Percentiles rank a stretch among this genome's conserved stretches.
phyloP scores from a whole-genome alignment of 1,284 basidiomycete genomes.

The Amanita bisporigera region DNA sequence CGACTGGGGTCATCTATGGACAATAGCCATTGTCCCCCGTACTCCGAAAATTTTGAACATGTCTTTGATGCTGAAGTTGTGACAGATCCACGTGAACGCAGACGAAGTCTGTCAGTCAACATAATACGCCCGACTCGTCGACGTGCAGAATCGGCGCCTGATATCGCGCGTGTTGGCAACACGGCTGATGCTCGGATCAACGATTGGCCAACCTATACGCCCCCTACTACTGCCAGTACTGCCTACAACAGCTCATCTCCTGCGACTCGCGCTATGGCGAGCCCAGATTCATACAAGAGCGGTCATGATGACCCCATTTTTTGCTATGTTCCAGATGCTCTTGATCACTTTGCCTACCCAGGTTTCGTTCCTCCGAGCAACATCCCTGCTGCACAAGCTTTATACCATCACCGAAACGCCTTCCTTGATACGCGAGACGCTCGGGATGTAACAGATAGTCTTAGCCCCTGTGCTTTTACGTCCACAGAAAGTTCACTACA shows the following conservation, averaged over 20 bases:
- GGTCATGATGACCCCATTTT: slow-evolving; percentile 45
- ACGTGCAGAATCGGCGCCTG: slow-evolving; percentile 54
- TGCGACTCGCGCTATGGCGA: slow-evolving; percentile 43
- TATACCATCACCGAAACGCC: slow-evolving; percentile 27
- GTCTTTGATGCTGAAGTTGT: slow-evolving; percentile 35
- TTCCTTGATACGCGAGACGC: slow-evolving; percentile 17
- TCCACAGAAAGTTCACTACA: not conserved
- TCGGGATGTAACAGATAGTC: not conserved
- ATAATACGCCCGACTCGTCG: not conserved
- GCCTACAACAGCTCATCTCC: slow-evolving; percentile 53
- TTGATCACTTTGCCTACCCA: slow-evolving; percentile 46
- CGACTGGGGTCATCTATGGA: not conserved
- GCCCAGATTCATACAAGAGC: slow-evolving; percentile 35
- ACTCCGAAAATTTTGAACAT: slow-evolving; percentile 17
- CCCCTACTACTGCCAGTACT: slow-evolving; percentile 58
- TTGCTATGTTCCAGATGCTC: slow-evolving; percentile 47
- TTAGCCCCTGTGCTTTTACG: slow-evolving; percentile 3
- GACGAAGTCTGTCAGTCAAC: not conserved
- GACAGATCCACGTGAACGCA: not conserved
- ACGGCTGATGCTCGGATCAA: slow-evolving; percentile 51
- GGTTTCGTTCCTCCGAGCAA: not conserved
- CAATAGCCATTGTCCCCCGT: slow-evolving; percentile 10
- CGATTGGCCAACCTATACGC: slow-evolving; percentile 63
- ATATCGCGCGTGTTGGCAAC: slow-evolving; percentile 52
- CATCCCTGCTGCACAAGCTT: slow-evolving; percentile 24